These are phyloP conservation scores for Cutaneotrichosporon spelunceum DNA, from an alignment of 1,284 basidiomycete species.

Conservation along the genomic window DNA sequence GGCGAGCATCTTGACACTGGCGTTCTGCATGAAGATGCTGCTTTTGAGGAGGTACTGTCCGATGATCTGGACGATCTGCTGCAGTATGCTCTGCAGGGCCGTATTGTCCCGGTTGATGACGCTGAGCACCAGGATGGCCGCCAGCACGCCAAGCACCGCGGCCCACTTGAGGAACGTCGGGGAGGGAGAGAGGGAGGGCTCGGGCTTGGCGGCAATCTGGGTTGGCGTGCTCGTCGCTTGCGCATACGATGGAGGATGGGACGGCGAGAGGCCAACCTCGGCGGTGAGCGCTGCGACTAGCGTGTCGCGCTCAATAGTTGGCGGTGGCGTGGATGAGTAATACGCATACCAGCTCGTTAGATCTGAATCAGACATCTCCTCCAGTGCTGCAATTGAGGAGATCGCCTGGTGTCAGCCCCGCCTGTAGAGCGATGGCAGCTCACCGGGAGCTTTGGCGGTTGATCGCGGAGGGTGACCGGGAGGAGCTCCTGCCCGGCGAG, in stretches of 20 bases:
- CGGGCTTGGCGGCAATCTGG: background rate
- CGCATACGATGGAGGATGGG: background rate
- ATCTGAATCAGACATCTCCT: background rate
- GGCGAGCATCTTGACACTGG: background rate
- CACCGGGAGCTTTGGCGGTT: background rate
- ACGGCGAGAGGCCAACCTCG: background rate
- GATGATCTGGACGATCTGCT: background rate
- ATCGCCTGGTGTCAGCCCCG: background rate
- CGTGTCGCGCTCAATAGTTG: background rate
- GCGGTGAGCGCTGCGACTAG: background rate
- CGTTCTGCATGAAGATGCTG: background rate
- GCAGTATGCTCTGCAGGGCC: background rate
- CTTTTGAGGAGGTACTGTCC: background rate
- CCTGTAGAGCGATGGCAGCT: no score
- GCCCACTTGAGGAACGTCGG: background rate
- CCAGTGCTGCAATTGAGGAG: background rate
- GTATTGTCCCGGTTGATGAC: background rate
- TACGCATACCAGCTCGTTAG: background rate
- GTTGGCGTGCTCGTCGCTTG: background rate
- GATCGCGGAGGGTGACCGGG: background rate
- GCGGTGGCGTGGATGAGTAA: background rate
- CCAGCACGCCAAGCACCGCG: background rate
- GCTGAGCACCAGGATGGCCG: background rate
- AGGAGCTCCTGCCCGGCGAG: background rate
- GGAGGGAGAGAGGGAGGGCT: background rate